A percentile compares a stretch with the other conserved stretches of the same genome.
Evolutionary conservation across 352 stramenopile species (phyloP).

Genomic region (Phytophthora vignae): DNA sequence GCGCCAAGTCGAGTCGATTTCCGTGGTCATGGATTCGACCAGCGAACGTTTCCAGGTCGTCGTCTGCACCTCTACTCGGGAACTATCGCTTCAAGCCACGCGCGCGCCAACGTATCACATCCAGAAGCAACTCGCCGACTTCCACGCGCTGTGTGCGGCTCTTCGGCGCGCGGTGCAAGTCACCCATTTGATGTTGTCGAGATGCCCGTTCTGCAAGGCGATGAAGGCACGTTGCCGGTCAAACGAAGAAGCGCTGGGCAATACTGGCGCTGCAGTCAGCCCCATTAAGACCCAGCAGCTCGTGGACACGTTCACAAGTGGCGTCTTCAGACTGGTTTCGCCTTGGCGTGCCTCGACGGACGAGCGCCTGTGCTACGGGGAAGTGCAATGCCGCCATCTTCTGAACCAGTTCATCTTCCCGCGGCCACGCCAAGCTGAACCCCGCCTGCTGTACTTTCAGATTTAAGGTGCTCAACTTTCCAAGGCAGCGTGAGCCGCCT

Average conservation of each 20-base stretch:
- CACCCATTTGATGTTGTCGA: conserved; percentile 19
- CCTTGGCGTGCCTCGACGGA: conserved; percentile 1
- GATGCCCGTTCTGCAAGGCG: conserved; percentile 17
- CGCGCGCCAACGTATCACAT: conserved; percentile 1
- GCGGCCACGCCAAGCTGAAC: too few relatives aligned
- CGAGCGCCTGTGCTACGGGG: conserved; percentile 19
- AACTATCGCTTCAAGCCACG: not conserved
- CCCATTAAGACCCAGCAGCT: not conserved
- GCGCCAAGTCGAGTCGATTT: conserved; percentile 9
- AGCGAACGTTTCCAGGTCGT: conserved; percentile 12
- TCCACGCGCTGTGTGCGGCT: not conserved
- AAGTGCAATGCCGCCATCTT: conserved; percentile 19
- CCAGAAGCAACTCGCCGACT: conserved; percentile 21
- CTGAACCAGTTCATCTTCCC: conserved; percentile 5
- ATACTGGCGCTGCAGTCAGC: not conserved
- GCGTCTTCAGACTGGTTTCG: conserved; percentile 5
- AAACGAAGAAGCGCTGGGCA: not conserved
- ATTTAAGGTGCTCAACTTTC: too few relatives aligned
- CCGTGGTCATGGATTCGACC: not conserved
- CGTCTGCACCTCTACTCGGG: not conserved
- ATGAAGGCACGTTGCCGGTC: not conserved
- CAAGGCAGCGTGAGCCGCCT: too few relatives aligned
- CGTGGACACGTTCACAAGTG: conserved; percentile 16
- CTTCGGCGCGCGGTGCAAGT: conserved; percentile 12
- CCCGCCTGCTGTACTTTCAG: too few relatives aligned